Base-by-base conservation (phyloP, 768 basidiomycete species). In the Tremella mesenterica region DNA sequence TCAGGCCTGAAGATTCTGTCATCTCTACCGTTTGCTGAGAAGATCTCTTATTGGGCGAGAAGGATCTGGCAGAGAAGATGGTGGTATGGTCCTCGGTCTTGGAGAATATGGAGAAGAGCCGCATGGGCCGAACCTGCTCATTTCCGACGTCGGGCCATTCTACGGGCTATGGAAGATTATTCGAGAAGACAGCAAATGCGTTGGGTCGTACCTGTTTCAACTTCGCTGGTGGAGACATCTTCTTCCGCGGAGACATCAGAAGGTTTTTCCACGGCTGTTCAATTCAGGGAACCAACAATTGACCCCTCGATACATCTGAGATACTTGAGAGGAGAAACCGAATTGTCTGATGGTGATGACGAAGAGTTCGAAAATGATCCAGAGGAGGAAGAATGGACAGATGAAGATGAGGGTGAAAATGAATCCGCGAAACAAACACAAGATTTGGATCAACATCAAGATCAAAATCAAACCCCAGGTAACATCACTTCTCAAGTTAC, bases 61-160 rank as follows among this genome's bases (percentile, higher is more conserved):
- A 41, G 29, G 1, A 34, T 50, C 12, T 60, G 56, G 53, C 18
- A 50, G 10, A 23, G 34, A 18, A 29, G 67, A 45, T 69, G 67
- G 67, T 69, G 64, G 64, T 69, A 62, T 55, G 67, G 67, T 2
- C 67, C 67, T 4, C 29, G 67, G 27, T 55, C 52, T 3, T 66
- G 64, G 65, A 46, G 61, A 16, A 31, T 69, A 13, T 69, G 67
- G 67, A 27, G 62, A 26, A 16, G 65, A 26, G 58, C 53, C 8
- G 67, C 65, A 0, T 69, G 67, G 67, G 9, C 30, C 14, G 53
- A 53, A 45, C 60, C 64, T 18, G 12, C 50, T n/a, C 30, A 29
- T 3, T 45, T 47, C 43, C 51, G 33, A 21, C 21, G 29, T 14
- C 44, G 34, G 29, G 29, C 47, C 7, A 29, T 29, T 31, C 29